Conservation (phyloP, 139 green algal genomes). For the Parachlorella kessleri region DNA sequence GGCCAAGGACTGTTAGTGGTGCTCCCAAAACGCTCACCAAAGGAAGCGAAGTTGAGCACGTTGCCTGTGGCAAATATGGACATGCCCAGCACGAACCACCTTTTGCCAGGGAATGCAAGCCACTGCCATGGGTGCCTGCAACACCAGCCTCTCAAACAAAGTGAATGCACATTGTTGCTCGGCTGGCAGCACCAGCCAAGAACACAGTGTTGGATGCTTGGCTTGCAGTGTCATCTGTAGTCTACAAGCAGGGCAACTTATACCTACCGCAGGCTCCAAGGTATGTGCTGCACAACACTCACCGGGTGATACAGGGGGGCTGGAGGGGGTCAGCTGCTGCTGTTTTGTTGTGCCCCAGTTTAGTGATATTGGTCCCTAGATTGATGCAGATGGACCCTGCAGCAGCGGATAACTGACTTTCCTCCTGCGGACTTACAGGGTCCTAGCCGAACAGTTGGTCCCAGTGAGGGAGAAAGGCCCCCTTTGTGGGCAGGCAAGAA, state of each 20-base stretch:
- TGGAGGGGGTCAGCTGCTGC: slow-evolving; percentile 41
- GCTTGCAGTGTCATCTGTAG: no score
- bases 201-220: no score
- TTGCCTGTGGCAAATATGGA: slow-evolving; percentile 2
- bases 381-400: slow-evolving; percentile 22
- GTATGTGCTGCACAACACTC: neutral
- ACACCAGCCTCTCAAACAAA: no score
- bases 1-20: no score
- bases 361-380: slow-evolving; percentile 84
- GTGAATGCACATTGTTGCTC: no score
- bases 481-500: neutral
- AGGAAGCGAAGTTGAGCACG: neutral
- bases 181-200: no score
- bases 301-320: slow-evolving; percentile 1
- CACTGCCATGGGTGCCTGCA: neutral
- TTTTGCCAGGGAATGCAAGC: neutral
- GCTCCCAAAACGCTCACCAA: no score
- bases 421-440: neutral
- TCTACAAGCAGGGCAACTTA: neutral
- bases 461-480: neutral
- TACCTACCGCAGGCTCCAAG: neutral
- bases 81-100: neutral
- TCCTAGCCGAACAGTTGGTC: neutral
- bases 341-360: slow-evolving; percentile 89
- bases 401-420: neutral